Conservation (phyloP, 768 basidiomycete genomes). For the Hygrocybe coccinea region DNA sequence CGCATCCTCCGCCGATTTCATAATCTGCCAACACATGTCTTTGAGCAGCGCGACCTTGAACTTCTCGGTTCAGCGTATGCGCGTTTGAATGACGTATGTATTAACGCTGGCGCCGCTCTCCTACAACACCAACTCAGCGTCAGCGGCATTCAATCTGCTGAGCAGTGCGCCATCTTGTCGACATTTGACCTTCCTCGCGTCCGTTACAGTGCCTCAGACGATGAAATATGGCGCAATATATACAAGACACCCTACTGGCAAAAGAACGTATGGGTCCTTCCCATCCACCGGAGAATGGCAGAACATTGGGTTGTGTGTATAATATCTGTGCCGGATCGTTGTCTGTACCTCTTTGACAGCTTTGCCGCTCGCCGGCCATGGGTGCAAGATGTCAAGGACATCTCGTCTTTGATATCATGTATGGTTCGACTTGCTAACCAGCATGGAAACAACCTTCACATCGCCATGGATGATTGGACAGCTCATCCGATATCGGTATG, state of each 20-base stretch:
- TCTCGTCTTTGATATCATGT: slow-evolving; percentile 2
- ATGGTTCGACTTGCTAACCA: slow-evolving; percentile 12
- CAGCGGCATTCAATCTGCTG: background rate
- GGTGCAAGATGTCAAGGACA: slow-evolving; percentile 10
- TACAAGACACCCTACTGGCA: slow-evolving; percentile 23
- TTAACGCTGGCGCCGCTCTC: slow-evolving; percentile 23
- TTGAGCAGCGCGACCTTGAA: slow-evolving; percentile 11
- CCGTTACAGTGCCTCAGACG: slow-evolving; percentile 14
- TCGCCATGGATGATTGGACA: slow-evolving; percentile 14
- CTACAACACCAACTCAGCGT: slow-evolving; percentile 10
- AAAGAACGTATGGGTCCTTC: slow-evolving; percentile 34
- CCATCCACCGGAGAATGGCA: slow-evolving; percentile 25
- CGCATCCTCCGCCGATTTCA: slow-evolving; percentile 1
- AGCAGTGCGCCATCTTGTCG: slow-evolving; percentile 13
- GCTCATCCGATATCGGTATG: slow-evolving; percentile 6
- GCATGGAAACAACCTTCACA: background rate
- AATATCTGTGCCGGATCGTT: slow-evolving; percentile 5
- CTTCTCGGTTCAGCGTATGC: background rate
- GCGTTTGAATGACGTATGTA: slow-evolving; percentile 21
- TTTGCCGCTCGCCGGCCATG: slow-evolving; percentile 12
- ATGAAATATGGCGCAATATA: slow-evolving; percentile 19
- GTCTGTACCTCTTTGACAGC: slow-evolving; percentile 31
- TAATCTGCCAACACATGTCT: slow-evolving; percentile 10
- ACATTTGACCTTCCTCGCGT: slow-evolving; percentile 18
- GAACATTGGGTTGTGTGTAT: slow-evolving; percentile 34